Conservation (phyloP, 116 monocot species). For the Phalaenopsis hybrid region DNA sequence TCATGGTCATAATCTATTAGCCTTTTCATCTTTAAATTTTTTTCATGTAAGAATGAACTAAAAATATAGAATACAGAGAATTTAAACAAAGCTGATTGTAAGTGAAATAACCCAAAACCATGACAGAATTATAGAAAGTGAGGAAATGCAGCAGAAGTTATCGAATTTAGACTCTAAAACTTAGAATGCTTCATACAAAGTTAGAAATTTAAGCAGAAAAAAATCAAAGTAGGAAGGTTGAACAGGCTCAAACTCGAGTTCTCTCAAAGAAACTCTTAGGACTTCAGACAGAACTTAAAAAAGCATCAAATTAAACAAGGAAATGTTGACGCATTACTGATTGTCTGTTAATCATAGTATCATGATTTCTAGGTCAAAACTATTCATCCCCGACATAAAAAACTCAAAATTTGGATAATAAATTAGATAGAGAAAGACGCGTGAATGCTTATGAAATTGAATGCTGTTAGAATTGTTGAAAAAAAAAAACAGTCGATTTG, state of each 20-base stretch:
- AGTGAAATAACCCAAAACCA: not conserved
- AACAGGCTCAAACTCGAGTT: not conserved
- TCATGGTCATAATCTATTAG: too few species aligned
- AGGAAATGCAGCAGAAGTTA: not conserved
- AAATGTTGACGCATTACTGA: not conserved
- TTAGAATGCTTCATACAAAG: not conserved
- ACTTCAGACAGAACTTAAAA: not conserved
- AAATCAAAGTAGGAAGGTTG: not conserved
- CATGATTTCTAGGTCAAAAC: slow-evolving; percentile 5
- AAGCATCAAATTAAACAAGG: not conserved
- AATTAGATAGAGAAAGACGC: not conserved
- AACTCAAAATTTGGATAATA: not conserved
- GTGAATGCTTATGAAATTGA: not conserved
- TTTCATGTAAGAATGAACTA: not conserved
- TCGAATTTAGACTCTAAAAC: not conserved
- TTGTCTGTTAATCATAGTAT: not conserved
- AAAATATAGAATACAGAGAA: not conserved
- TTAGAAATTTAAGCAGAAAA: not conserved
- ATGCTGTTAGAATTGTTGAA: not conserved
- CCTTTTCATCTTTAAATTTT: too few species aligned
- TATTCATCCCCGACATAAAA: not conserved
- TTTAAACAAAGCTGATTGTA: not conserved
- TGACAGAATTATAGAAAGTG: not conserved
- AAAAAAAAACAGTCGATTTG: not conserved
- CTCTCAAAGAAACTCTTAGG: not conserved